Evolutionary conservation across 768 basidiomycete genomes (phyloP), one percentile per base, ranked within the genome.

Genomic region (Xanthoconium stramineum): DNA sequence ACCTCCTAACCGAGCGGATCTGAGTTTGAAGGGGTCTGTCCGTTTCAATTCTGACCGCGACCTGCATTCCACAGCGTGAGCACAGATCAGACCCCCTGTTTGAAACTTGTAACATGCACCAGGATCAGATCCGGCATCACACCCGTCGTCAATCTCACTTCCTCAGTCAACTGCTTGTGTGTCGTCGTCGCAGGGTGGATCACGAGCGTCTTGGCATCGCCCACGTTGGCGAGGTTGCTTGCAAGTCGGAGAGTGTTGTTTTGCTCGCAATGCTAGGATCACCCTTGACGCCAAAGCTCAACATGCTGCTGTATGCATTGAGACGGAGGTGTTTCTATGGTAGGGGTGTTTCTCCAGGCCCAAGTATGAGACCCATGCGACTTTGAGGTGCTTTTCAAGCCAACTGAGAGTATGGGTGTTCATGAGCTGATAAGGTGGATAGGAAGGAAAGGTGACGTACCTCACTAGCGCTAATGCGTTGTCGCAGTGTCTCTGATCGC

Each of bases 321-420:
- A 72, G 68, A 6, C 85, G 76, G 50, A 91, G 72, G 35, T 84
- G 72, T 55, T 78, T 74, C 63, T 78, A 69, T 94, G 78, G 36
- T 83, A 85, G 1, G 76, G 67, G 68, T 94, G 92, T 3, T 66
- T 71, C 48, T 71, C 66, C 1, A 92, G 79, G 7, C 92, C 92
- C 40, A 85, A 80, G 65, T 93, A 94, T 0, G 83, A 85, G 1
- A 92, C 86, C 90, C 88, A 94, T 1, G 81, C 71, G 38, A 94
- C 80, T 33, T 80, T 77, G 9, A 82, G 80, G 66, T 93, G 84
- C 47, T 78, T 69, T 63, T 84, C 77, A 35, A 93, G 81, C 75
- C 79, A 88, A 38, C 60, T 71, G 37, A 8, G 3, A 14, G 32
- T 20, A 12, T 7, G 5, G 9, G 11, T 14, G 1, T 32, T 35